Conservation (phyloP, 345 rosid species). For the Hibiscus mutabilis region DNA sequence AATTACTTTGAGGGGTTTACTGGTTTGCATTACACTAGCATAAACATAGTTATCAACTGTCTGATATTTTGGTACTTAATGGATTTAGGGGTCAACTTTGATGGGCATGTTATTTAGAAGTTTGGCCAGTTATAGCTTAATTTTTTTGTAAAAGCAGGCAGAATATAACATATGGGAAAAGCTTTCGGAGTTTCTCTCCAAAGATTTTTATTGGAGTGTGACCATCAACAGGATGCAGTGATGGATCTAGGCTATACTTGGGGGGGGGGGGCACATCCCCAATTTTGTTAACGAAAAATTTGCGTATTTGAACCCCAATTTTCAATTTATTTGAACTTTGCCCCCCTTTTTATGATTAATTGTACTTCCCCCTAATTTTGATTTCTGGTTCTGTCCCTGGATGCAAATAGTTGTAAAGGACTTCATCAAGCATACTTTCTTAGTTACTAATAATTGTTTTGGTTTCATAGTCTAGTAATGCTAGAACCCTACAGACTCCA, state of each 20-base stretch:
- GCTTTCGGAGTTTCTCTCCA: neutral
- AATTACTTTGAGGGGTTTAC: neutral
- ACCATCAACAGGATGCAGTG: neutral
- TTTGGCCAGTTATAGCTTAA: neutral
- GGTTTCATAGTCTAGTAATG: neutral
- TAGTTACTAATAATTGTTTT: neutral
- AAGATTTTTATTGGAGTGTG: neutral
- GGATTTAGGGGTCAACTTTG: neutral
- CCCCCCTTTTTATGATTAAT: too few relatives aligned
- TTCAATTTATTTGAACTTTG: too few relatives aligned
- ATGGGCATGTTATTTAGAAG: neutral
- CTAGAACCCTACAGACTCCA: neutral
- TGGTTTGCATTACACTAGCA: neutral
- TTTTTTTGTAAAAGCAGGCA: too few relatives aligned
- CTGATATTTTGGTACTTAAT: neutral
- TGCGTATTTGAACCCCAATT: too few relatives aligned
- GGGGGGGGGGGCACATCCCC: too few relatives aligned
- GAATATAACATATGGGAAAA: neutral
- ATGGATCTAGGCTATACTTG: too few relatives aligned
- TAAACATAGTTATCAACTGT: neutral
- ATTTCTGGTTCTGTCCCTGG: too few relatives aligned
- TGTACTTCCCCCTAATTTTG: too few relatives aligned
- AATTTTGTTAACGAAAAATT: too few relatives aligned
- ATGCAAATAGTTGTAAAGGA: neutral
- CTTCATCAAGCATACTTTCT: neutral